Evolutionary conservation across 495 filamentous ascomycete species (phyloP).

Genomic region (Xanthoparmelia taractica): DNA sequence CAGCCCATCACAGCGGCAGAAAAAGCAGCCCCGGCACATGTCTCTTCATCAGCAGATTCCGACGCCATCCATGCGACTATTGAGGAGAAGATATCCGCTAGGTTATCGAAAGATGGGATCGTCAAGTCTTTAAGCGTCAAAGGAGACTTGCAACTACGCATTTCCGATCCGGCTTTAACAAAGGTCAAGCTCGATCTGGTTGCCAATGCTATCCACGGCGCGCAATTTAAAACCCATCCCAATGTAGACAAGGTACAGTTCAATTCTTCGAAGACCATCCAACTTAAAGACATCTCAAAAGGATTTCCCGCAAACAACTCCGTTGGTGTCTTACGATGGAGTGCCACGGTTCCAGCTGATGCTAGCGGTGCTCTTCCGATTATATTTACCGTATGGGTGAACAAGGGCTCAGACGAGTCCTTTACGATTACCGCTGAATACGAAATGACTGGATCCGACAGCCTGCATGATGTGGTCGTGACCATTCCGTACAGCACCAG

Average conservation of each 20-base stretch:
- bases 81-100: slow-evolving; percentile 79
- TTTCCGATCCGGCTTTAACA: slow-evolving; percentile 76
- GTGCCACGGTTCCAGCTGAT: slow-evolving; percentile 64
- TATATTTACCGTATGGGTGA: slow-evolving; percentile 92
- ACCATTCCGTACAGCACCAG: slow-evolving; percentile 74
- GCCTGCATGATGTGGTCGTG: slow-evolving; percentile 74
- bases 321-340: slow-evolving; percentile 85
- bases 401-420: slow-evolving; percentile 67
- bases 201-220: slow-evolving; percentile 65
- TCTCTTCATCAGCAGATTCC: slow-evolving; percentile 59
- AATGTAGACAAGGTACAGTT: slow-evolving; percentile 87
- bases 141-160: slow-evolving; percentile 82
- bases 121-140: slow-evolving; percentile 78
- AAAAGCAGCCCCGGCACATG: slow-evolving; percentile 49
- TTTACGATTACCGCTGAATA: slow-evolving; percentile 89
- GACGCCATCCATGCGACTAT: slow-evolving; percentile 80
- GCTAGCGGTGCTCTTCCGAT: slow-evolving; percentile 69
- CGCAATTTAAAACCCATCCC: slow-evolving; percentile 85
- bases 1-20: slow-evolving; percentile 50
- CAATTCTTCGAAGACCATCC: slow-evolving; percentile 67
- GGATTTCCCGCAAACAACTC: slow-evolving; percentile 88
- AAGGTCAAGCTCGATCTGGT: slow-evolving; percentile 77
- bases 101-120: slow-evolving; percentile 75
- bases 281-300: slow-evolving; percentile 72
- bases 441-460: slow-evolving; percentile 70